These are phyloP conservation scores for Epichloe coenophiala DNA, from an alignment of 2,329 filamentous ascomycete genomes.

Conservation along the genomic window DNA sequence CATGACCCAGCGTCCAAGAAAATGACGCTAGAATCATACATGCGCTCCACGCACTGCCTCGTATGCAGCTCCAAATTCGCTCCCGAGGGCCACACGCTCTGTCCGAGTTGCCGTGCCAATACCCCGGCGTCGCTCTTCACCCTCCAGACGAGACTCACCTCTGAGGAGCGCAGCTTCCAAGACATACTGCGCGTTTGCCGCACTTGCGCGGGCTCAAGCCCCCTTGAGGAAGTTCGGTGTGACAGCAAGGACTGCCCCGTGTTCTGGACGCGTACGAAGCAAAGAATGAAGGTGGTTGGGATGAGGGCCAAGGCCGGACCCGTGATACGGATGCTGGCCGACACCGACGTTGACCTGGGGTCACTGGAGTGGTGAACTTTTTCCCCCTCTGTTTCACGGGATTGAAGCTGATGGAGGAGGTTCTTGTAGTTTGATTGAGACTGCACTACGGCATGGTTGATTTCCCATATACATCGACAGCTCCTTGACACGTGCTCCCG, in stretches of 20 bases:
- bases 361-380: constrained; percentile 22
- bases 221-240: constrained; percentile 67
- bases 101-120: constrained; percentile 39
- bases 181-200: constrained; percentile 63
- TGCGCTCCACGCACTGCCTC: constrained; percentile 67
- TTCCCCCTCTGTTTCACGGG: background rate
- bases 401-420: too few species aligned
- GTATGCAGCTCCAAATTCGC: constrained; percentile 41
- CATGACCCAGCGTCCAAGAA: constrained; percentile 26
- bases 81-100: constrained; percentile 31
- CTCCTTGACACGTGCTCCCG: too few species aligned
- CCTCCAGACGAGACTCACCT: constrained; percentile 48
- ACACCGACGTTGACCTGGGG: constrained; percentile 11
- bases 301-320: constrained; percentile 22
- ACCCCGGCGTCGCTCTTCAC: constrained; percentile 47
- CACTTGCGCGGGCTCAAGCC: constrained; percentile 61
- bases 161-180: constrained; percentile 47
- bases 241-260: constrained; percentile 88
- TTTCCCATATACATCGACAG: too few species aligned
- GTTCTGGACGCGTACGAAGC: constrained; percentile 66
- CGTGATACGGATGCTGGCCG: constrained; percentile 18
- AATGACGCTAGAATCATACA: constrained; percentile 86
- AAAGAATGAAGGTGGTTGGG: constrained; percentile 32
- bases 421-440: too few species aligned
- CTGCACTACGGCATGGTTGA: too few species aligned